Evolutionary conservation across 1,284 basidiomycete genomes (phyloP), one percentile per base, ranked within the genome.

Genomic region (Naganishia sp.): DNA sequence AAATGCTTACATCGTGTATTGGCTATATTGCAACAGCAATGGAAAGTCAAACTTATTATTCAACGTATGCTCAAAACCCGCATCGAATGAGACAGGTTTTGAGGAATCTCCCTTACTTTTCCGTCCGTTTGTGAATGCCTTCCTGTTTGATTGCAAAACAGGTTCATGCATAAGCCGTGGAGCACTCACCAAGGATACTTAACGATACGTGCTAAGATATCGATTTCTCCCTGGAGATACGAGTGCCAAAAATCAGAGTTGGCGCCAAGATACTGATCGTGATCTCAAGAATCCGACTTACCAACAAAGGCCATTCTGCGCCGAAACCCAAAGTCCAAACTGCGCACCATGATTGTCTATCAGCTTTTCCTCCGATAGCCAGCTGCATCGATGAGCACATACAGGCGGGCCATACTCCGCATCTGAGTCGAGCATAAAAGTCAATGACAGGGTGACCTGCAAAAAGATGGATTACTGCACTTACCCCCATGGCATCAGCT

Each of bases 341-440:
- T 77, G 52, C 0, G 0, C 15, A 11, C n/a, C 18, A 15, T 10
- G 21, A 2, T 42, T 45, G 36, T 36, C 23, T 15, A 42, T 23
- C 60, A 10, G n/a, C 16, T 39, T 9, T 45, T 7, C 5, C 48
- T 15, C 21, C 18, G 48, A 21, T 21, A n/a, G 6, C 11, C 16
- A 23, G 21, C 4, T 13, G 7, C 13, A 13, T 10, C 84, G 78
- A 84, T 72, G 83, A 53, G 10, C 2, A 68, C 78, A 72, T 67
- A 78, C 78, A 90, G 28, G 90, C 90, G 59, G 90, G 90, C 90
- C 90, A 93, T 49, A 87, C 84, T 52, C 85, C 85, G 76, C 89
- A 91, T 0, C 90, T 68, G 7, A 23, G 21, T n/a, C 4, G 42
- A 23, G 9, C 3, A 42, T 3, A 60, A 25, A 44, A 54, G 43